These are phyloP conservation scores for Daldinia grandis DNA, from an alignment of 495 filamentous ascomycete species.

Conservation along the genomic window DNA sequence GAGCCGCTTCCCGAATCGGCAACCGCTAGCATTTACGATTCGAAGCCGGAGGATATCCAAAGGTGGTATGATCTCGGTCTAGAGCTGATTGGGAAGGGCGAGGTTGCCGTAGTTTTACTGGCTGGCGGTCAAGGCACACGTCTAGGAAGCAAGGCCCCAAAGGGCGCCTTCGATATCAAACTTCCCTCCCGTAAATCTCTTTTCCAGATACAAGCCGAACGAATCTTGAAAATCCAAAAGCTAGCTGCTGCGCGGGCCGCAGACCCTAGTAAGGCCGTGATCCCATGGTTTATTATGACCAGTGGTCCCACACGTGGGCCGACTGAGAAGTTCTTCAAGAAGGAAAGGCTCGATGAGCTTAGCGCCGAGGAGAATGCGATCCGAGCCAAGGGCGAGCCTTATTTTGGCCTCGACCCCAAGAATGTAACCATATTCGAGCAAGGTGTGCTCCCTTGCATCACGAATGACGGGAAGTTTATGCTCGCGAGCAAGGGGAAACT, in stretches of 20 bases:
- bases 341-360: conserved; percentile 63
- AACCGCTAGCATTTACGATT: conserved; percentile 91
- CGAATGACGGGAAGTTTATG: conserved; percentile 96
- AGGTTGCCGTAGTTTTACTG: conserved; percentile 95
- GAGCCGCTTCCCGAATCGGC: conserved; percentile 92
- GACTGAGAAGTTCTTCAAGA: conserved; percentile 91
- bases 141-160: conserved; percentile 91
- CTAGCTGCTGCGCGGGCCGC: conserved; percentile 77
- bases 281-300: conserved; percentile 99
- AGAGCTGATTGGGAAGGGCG: conserved; percentile 83
- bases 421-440: conserved; percentile 97
- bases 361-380: conserved; percentile 41
- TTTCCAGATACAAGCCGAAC: conserved; percentile 96
- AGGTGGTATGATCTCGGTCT: conserved; percentile 88
- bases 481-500: conserved; percentile 91
- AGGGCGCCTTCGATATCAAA: conserved; percentile 96
- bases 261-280: conserved; percentile 67
- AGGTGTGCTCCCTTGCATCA: conserved; percentile 94
- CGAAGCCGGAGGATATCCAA: conserved; percentile 77
- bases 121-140: conserved; percentile 97
- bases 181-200: conserved; percentile 91
- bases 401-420: conserved; percentile 85
- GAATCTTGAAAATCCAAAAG: conserved; percentile 86
- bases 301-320: conserved; percentile 93
- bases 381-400: conserved; percentile 50